phyloP scores from a whole-genome alignment of 768 basidiomycete genomes.

The Hemileccinum impolitum region DNA sequence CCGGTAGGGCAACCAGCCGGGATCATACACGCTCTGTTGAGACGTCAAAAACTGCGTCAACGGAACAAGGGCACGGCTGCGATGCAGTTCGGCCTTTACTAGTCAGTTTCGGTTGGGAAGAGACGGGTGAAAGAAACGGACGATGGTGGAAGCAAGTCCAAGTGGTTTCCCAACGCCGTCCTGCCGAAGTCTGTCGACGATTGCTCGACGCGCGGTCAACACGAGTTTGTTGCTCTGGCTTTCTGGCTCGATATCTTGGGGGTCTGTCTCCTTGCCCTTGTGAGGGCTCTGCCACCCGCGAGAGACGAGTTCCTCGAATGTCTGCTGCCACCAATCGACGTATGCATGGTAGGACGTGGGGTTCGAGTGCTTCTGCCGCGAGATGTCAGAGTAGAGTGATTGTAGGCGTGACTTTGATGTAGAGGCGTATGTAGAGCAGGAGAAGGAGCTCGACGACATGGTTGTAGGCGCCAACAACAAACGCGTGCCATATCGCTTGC shows the following conservation, averaged over 20 bases:
- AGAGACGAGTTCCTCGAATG: constrained; percentile 58
- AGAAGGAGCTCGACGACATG: constrained; percentile 13
- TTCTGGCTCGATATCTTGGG: constrained; percentile 7
- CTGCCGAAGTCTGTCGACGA: constrained; percentile 60
- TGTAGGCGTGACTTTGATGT: constrained; percentile 52
- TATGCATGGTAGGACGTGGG: constrained; percentile 78
- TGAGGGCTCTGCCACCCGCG: constrained; percentile 56
- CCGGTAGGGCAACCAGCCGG: constrained; percentile 66
- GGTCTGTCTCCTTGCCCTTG: constrained; percentile 8
- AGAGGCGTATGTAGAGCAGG: constrained; percentile 26
- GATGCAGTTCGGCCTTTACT: constrained; percentile 67
- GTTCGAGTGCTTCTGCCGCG: constrained; percentile 80
- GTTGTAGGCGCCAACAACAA: background rate
- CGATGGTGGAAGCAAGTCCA: constrained; percentile 66
- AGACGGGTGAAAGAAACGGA: constrained; percentile 41
- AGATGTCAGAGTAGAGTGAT: constrained; percentile 85
- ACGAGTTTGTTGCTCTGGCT: constrained; percentile 50
- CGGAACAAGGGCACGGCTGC: constrained; percentile 43
- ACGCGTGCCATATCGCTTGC: constrained; percentile 12
- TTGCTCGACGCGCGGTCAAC: constrained; percentile 48
- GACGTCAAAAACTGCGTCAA: constrained; percentile 53
- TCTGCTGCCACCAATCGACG: constrained; percentile 83
- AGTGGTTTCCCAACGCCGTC: constrained; percentile 76
- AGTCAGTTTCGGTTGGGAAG: constrained; percentile 29
- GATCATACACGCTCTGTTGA: constrained; percentile 60